phyloP scores from a whole-genome alignment of 169 alveolate genomes.

The Eimeria maxima region DNA sequence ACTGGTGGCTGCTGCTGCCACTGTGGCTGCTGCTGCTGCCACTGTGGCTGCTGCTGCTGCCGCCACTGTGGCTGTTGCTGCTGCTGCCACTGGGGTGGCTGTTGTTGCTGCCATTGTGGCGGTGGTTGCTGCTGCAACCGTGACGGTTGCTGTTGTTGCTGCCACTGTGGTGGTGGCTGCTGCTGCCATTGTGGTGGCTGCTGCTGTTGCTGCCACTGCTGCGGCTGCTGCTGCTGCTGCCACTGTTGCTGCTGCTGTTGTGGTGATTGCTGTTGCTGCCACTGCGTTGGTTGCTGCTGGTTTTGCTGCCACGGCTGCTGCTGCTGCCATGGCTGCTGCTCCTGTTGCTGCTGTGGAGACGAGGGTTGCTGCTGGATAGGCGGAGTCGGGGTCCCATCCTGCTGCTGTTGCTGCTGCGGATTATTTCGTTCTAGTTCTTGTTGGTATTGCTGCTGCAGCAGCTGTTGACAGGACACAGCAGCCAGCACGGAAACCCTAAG shows the following conservation, averaged over 20 bases:
- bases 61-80: not conserved
- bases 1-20: not conserved
- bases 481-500: not conserved
- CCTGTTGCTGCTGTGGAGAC: not conserved
- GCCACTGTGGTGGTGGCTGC: not conserved
- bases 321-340: not conserved
- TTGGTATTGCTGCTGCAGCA: conserved; percentile 53
- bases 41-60: conserved; percentile 6
- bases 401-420: not conserved
- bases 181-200: not conserved
- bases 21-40: conserved; percentile 14
- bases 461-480: not conserved
- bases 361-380: not conserved
- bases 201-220: conserved; percentile 27
- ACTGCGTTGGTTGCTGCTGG: not conserved
- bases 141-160: conserved; percentile 19
- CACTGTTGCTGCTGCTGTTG: conserved; percentile 16
- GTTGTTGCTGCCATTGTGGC: not conserved
- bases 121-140: not conserved
- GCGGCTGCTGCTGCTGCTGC: not conserved
- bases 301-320: not conserved
- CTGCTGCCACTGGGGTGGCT: no score
- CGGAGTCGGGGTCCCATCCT: not conserved
- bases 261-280: not conserved
- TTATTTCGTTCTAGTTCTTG: conserved; percentile 11